phyloP scores from a whole-genome alignment of 2,329 filamentous ascomycete species.

The Cladophialophora psammophila region DNA sequence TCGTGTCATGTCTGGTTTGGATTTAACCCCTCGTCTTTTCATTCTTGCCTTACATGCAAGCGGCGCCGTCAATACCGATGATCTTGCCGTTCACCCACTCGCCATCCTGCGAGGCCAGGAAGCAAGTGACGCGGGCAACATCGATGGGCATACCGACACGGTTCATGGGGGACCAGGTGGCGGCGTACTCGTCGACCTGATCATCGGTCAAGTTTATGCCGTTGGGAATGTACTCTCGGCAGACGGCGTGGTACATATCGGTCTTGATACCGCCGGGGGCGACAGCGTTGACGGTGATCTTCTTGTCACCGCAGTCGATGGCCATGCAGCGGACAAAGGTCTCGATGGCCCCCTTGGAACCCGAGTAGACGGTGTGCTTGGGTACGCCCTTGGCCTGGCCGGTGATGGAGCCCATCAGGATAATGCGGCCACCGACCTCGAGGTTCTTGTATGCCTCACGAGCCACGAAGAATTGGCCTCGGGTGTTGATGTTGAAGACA shows the following conservation, averaged over 20 bases:
- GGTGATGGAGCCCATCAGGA: slow-evolving; percentile 75
- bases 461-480: slow-evolving; percentile 79
- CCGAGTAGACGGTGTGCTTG: slow-evolving; percentile 76
- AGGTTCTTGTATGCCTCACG: slow-evolving; percentile 77
- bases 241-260: slow-evolving; percentile 67
- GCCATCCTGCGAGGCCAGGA: slow-evolving; percentile 64
- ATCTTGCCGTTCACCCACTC: slow-evolving; percentile 63
- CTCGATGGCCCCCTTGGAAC: slow-evolving; percentile 77
- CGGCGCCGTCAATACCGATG: slow-evolving; percentile 47
- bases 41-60: slow-evolving; percentile 39
- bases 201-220: slow-evolving; percentile 44
- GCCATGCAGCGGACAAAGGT: slow-evolving; percentile 78
- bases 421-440: slow-evolving; percentile 72
- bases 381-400: slow-evolving; percentile 72
- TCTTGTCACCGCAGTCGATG: slow-evolving; percentile 71
- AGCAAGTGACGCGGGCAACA: slow-evolving; percentile 65
- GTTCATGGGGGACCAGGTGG: slow-evolving; percentile 59
- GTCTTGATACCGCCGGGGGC: slow-evolving; percentile 73
- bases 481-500: slow-evolving; percentile 72
- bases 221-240: slow-evolving; percentile 51
- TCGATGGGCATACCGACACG: slow-evolving; percentile 66
- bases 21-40: slow-evolving; percentile 6
- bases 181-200: slow-evolving; percentile 44
- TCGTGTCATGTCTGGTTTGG: neutral
- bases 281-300: slow-evolving; percentile 72